Base-by-base conservation (phyloP, 2,329 filamentous ascomycete species). In the Ophiocordyceps sinensis region DNA sequence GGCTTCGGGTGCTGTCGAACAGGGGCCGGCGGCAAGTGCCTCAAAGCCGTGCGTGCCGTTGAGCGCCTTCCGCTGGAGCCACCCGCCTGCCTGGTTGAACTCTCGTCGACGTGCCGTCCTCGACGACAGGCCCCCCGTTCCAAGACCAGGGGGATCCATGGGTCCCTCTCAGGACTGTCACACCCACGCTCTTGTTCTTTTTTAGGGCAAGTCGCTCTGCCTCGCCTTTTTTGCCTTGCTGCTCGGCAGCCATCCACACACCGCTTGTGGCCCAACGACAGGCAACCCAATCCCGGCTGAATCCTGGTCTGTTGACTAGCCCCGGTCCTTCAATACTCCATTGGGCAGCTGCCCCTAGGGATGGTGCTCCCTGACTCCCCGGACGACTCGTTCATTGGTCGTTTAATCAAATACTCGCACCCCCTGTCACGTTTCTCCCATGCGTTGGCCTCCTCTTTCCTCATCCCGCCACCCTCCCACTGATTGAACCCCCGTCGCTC, bases 381-480 rank as follows among this genome's bases (percentile, higher is more conserved):
- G 51, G 47, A 42, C 51, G 49, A 48, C 42, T 45, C 54, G 52
- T 53, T 62, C 59, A 73, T 73, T 74, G 70, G 70, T 50, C 61
- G 60, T 56, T 64, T 67, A 64, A 71, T 73, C 61, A 64, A 63
- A 64, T 62, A 59, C 62, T 60, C 60, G 54, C 49, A 52, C 55
- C 54, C 66, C 66, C 59, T 67, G 63, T 68, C 66, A 65, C 63
- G 58, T 66, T 67, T 67, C 60, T 64, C 59, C 64, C 64, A 70
- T 70, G 65, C 64, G 59, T 51, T 63, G 65, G 66, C 42, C 37
- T 3, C 60, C 61, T 43, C 50, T 51, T 53, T 45, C 43, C 49
- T 48, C 43, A 38, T 50, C 50, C 49, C 46, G 43, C 51, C 54
- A 47, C 50, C 45, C 49, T 42, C 34, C 30, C 30, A 14, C 26